These are phyloP conservation scores for Colletotrichum limetticola DNA, from an alignment of 2,329 filamentous ascomycete genomes.

Conservation along the genomic window DNA sequence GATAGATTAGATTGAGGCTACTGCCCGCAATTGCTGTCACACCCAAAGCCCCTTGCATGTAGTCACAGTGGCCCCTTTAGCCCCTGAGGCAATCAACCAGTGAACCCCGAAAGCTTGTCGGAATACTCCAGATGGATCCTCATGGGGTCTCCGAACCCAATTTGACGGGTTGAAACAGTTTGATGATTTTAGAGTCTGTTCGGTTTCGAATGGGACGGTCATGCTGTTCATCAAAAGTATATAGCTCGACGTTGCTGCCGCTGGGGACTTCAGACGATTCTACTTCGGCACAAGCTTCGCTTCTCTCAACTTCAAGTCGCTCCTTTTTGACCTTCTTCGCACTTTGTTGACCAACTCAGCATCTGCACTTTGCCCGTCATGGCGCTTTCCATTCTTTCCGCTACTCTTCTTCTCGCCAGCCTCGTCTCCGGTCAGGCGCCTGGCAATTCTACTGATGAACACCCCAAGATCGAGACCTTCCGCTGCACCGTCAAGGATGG, in stretches of 20 bases:
- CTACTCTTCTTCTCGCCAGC: constrained; percentile 19
- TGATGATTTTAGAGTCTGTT: background rate
- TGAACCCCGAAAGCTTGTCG: background rate
- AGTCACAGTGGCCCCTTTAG: background rate
- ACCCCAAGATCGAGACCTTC: constrained; percentile 61
- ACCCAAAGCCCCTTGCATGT: background rate
- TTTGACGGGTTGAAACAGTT: constrained; percentile 8
- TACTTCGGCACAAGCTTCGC: background rate
- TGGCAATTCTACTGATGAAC: constrained; percentile 48
- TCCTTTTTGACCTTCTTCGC: constrained; percentile 6
- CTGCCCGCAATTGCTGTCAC: background rate
- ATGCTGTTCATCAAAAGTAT: constrained; percentile 28
- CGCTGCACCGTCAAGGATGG: constrained; percentile 60
- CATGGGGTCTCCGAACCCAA: background rate
- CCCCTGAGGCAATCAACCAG: constrained; percentile 1
- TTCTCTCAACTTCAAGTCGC: background rate
- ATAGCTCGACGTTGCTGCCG: constrained; percentile 3
- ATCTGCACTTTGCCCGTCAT: constrained; percentile 1
- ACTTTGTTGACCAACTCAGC: constrained; percentile 24
- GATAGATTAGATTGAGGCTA: background rate
- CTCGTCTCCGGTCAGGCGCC: constrained; percentile 27
- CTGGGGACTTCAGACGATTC: background rate
- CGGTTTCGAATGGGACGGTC: background rate
- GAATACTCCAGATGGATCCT: background rate
- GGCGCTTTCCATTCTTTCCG: constrained; percentile 27